These are phyloP conservation scores for Sergeia podlipaevii DNA, from an alignment of 208 protist genomes.

Conservation along the genomic window DNA sequence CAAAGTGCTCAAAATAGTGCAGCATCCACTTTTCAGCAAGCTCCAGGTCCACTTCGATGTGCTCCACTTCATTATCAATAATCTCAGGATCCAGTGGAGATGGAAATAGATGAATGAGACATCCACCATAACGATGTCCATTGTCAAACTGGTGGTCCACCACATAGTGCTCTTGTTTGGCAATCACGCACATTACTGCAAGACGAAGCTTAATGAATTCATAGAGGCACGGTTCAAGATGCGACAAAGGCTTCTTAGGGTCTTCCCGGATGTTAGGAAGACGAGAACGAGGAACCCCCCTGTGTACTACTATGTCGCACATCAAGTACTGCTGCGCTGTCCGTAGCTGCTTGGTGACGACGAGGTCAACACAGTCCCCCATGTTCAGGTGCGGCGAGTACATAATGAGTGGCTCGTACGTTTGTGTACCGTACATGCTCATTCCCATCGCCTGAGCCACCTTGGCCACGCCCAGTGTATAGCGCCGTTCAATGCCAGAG, in stretches of 20 bases:
- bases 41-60: slow-evolving; percentile 79
- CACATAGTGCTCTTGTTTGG: slow-evolving; percentile 85
- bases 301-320: slow-evolving; percentile 79
- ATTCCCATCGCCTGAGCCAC: slow-evolving; percentile 83
- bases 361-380: slow-evolving; percentile 80
- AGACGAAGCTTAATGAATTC: slow-evolving; percentile 83
- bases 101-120: slow-evolving; percentile 85
- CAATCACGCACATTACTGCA: slow-evolving; percentile 58
- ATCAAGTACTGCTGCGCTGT: slow-evolving; percentile 78
- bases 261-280: slow-evolving; percentile 49
- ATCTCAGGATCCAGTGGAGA: slow-evolving; percentile 73
- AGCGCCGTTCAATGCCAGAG: slow-evolving; percentile 76
- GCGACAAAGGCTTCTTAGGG: slow-evolving; percentile 51
- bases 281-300: slow-evolving; percentile 64
- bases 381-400: slow-evolving; percentile 75
- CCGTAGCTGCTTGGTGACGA: slow-evolving; percentile 78
- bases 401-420: slow-evolving; percentile 75
- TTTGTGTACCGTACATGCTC: slow-evolving; percentile 81
- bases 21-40: slow-evolving; percentile 77
- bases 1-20: slow-evolving; percentile 83
- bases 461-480: slow-evolving; percentile 70
- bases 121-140: slow-evolving; percentile 80
- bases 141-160: slow-evolving; percentile 82
- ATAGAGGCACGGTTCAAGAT: slow-evolving; percentile 81
- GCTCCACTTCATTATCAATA: slow-evolving; percentile 78